Conservation (phyloP, 2,329 filamentous ascomycete species). For the Colletotrichum falcatum region DNA sequence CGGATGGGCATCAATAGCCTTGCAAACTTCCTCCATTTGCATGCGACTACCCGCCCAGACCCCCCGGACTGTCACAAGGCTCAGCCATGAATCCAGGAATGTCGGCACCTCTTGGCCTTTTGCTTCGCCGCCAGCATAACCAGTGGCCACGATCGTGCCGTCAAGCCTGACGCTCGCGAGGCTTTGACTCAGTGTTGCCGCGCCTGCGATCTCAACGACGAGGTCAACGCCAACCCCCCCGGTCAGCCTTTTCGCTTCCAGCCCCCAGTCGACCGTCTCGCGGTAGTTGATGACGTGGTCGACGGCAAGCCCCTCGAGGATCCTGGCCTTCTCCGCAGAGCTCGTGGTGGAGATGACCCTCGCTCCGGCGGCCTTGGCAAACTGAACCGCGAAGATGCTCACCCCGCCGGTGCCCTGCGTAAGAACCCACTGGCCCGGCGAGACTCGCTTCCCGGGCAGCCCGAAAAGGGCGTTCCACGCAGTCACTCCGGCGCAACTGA, state of each 20-base stretch:
- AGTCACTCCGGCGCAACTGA: conserved; percentile 66
- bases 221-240: conserved; percentile 54
- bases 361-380: conserved; percentile 55
- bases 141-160: conserved; percentile 54
- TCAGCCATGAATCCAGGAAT: conserved; percentile 48
- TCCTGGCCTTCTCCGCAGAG: conserved; percentile 56
- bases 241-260: conserved; percentile 51
- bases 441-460: conserved; percentile 53
- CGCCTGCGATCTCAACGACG: conserved; percentile 58
- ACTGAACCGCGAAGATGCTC: conserved; percentile 55
- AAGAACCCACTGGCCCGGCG: conserved; percentile 52
- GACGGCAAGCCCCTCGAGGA: conserved; percentile 54
- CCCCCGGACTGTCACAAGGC: conserved; percentile 58
- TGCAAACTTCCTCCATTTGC: conserved; percentile 62
- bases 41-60: conserved; percentile 59
- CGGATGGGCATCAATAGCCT: conserved; percentile 60
- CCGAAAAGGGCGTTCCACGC: conserved; percentile 71
- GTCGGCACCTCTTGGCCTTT: conserved; percentile 44
- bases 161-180: conserved; percentile 55
- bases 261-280: conserved; percentile 54
- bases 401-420: conserved; percentile 59
- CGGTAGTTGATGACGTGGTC: conserved; percentile 59
- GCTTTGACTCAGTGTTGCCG: conserved; percentile 54
- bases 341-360: conserved; percentile 59
- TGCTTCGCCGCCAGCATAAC: conserved; percentile 48